A percentile compares a stretch with the other conserved stretches of the same genome.
Conservation (phyloP, 352 stramenopile genomes). For the Globisporangium middletonii region DNA sequence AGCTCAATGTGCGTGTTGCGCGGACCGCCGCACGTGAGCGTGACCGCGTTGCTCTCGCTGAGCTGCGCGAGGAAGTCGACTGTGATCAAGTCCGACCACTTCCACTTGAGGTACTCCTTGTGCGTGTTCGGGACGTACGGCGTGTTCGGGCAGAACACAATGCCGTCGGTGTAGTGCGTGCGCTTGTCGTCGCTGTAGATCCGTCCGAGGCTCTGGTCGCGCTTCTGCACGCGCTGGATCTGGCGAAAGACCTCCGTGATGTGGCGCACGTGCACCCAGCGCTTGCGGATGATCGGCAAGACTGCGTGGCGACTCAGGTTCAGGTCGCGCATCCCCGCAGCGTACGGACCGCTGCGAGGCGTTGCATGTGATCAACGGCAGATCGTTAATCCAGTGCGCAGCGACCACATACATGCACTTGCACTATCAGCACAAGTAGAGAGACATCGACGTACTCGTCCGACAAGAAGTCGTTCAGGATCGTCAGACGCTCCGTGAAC, state of each 20-base stretch:
- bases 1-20: conserved; percentile 78
- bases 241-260: conserved; percentile 81
- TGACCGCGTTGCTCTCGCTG: conserved; percentile 49
- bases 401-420: neutral
- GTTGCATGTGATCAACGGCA: neutral
- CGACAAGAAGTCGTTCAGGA: conserved; percentile 80
- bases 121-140: conserved; percentile 81
- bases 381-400: no score
- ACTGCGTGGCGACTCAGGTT: conserved; percentile 64
- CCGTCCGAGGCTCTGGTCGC: conserved; percentile 63
- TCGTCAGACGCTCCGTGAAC: conserved; percentile 73
- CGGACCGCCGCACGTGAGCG: conserved; percentile 66
- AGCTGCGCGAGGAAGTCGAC: conserved; percentile 77
- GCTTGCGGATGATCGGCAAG: conserved; percentile 75
- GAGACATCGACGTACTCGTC: conserved; percentile 50
- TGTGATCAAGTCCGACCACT: conserved; percentile 88
- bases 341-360: conserved; percentile 54
- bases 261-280: conserved; percentile 74
- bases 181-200: conserved; percentile 83
- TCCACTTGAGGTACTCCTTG: conserved; percentile 91
- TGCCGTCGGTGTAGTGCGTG: conserved; percentile 85
- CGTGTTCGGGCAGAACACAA: conserved; percentile 87
- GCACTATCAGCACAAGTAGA: no score
- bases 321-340: conserved; percentile 52
- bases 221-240: conserved; percentile 74